Base-by-base conservation (phyloP, 495 filamentous ascomycete genomes). In the Pyronema domesticum region DNA sequence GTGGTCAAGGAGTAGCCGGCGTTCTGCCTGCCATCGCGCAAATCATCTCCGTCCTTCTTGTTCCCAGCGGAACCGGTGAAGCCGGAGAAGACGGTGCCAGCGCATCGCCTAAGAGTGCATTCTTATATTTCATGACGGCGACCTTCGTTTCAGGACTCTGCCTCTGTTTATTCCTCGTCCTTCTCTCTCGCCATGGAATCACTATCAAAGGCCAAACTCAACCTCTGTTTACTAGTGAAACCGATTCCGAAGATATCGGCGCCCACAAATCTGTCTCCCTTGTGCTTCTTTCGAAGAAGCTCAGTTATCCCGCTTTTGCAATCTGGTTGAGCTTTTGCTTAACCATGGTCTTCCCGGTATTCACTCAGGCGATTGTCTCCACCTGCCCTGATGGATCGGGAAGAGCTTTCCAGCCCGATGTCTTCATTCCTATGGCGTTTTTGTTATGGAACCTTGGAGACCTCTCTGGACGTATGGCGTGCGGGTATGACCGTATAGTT, bases 391-490 rank as follows among this genome's bases (percentile, higher is more conserved):
- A 67, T 5, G 71, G 71, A n/a, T 59, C 70, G 4, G 66, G 74
- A 1, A 71, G 78, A 11, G 66, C 95, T 23, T 80, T 86, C 55
- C 72, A 77, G 30, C 77, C 82, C 0, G 70, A 80, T 3, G 77
- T 79, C 36, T 99, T 96, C 68, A 86, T 95, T 49, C 89, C 91
- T 0, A 72, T 95, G 3, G 85, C 74, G 7, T 95, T 96, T 69
- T 76, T 99, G 33, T 75, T 94, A 60, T 99, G 91, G 91, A 99
- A 96, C 60, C 60, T 80, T 6, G 91, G 91, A 37, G 91, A 99
- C 65, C 71, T 96, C 4, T 33, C 74, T 7, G 89, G 89, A 0
- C 75, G 93, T 1, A 70, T 91, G n/a, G 42, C 76, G 0, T 82
- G 86, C 11, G 72, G 80, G 7, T 66, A 83, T 8, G 79, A 83